These are phyloP conservation scores for Phoenix roebelenii DNA, from an alignment of 176 grass and related monocot species.

Conservation along the genomic window DNA sequence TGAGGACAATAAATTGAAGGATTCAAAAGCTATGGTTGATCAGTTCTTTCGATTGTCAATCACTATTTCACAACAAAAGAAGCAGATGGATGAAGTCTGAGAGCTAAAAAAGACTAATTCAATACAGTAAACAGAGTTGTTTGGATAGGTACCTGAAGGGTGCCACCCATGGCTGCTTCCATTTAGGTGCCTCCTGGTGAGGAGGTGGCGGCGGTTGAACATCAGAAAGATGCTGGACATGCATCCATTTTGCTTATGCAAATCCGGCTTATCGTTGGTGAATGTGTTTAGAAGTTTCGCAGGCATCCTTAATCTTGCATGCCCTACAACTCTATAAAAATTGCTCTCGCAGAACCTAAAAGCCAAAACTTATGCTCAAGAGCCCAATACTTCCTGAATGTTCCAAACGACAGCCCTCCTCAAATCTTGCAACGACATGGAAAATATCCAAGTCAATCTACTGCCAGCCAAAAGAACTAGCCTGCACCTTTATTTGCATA, in stretches of 20 bases:
- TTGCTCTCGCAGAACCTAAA: too few relatives aligned
- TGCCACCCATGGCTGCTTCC: constrained; percentile 35
- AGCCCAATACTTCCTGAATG: too few relatives aligned
- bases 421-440: too few relatives aligned
- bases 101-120: not conserved
- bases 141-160: constrained; percentile 45
- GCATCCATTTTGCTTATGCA: constrained; percentile 77
- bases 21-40: too few relatives aligned
- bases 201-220: constrained; percentile 63
- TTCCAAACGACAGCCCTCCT: too few relatives aligned
- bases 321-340: too few relatives aligned
- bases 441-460: too few relatives aligned
- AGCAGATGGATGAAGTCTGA: not conserved
- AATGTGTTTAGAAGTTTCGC: constrained; percentile 22
- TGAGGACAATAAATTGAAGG: too few relatives aligned
- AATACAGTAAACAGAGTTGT: not conserved
- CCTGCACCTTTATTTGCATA: too few relatives aligned
- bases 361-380: not conserved
- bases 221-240: constrained; percentile 91
- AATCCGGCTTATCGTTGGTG: constrained; percentile 32
- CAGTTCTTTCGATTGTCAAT: too few relatives aligned
- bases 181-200: constrained; percentile 23
- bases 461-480: too few relatives aligned
- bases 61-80: not conserved
- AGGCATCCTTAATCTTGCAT: constrained; percentile 20